These are phyloP conservation scores for Helianthus tuberosus DNA, from an alignment of 129 eudicot genomes.

Conservation along the genomic window DNA sequence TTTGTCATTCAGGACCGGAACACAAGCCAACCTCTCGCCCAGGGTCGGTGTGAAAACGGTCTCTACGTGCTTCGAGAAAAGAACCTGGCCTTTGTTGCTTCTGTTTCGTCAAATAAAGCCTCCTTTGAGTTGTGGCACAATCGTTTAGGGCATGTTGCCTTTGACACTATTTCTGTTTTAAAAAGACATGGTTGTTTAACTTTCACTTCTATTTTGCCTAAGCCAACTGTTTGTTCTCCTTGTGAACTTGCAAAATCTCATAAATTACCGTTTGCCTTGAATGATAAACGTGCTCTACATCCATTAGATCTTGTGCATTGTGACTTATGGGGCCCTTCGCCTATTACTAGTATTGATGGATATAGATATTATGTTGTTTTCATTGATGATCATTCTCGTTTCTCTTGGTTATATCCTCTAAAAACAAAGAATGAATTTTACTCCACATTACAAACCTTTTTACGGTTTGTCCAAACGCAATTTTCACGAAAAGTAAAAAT, in stretches of 20 bases:
- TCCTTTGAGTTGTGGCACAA: not conserved
- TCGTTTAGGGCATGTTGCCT: conserved; percentile 1
- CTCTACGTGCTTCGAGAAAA: not conserved
- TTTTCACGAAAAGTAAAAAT: too few species aligned
- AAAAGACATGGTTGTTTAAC: not conserved
- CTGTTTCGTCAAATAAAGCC: not conserved
- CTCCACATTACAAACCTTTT: too few species aligned
- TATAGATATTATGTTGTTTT: too few species aligned
- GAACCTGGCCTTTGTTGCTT: not conserved
- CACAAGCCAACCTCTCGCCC: not conserved
- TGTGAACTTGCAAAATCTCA: not conserved
- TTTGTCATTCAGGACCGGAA: not conserved
- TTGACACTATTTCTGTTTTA: not conserved
- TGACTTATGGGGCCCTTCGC: too few species aligned
- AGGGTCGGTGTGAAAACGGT: not conserved
- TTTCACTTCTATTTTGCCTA: not conserved
- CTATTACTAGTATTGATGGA: too few species aligned
- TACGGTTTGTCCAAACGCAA: too few species aligned
- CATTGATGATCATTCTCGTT: too few species aligned
- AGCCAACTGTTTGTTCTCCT: not conserved
- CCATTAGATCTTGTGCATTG: too few species aligned
- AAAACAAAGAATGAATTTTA: too few species aligned
- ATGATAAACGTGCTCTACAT: too few species aligned
- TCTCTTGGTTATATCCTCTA: too few species aligned
- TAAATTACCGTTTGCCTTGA: too few species aligned